Base-by-base conservation (phyloP, 495 filamentous ascomycete genomes). In the Penicillium manginii region DNA sequence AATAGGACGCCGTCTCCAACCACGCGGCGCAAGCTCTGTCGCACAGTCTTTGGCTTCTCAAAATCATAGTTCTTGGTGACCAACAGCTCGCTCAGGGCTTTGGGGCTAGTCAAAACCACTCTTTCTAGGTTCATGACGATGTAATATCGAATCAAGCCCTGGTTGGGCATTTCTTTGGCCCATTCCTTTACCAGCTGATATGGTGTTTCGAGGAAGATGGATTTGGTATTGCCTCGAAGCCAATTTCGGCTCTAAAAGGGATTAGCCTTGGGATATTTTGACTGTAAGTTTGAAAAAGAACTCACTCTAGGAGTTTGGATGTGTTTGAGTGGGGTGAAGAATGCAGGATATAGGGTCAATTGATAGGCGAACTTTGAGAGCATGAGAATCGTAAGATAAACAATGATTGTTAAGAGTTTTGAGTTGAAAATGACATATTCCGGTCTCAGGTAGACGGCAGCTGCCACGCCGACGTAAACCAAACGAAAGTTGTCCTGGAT, bases 1-100 rank as follows among this genome's bases (percentile, higher is more conserved):
- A 97, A 77, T 11, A 97, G 74, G 0, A 98, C 61, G 0, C 93
- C 92, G 45, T 89, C 68, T 0, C 93, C 93, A 7, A 93, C 71
- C 4, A 96, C 69, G 5, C 82, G 82, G 18, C 83, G 82, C 26
- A 98, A 61, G 4, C 75, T 79, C 14, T 69, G 63, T 3, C 83
- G 77, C 21, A 93, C 50, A 4, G 79, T 64, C 0, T 45, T 31
- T 1, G 93, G 92, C 67, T 96, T 97, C 43, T 83, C 62, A 63
- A 93, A 97, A 19, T 90, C 85, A 64, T 97, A 96, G 55, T 79
- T 87, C 60, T 88, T 89, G 14, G 82, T 78, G 1, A 90, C 73
- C 17, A 83, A 74, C 8, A 91, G 74, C 61, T 93, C 90, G 6
- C 81, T 77, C 11, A 92, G 70, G 0, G 81, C 83, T 64, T 91